A percentile compares a stretch with the other conserved stretches of the same genome.
Conservation (phyloP, 768 basidiomycete genomes). For the Termitomyces sp. region DNA sequence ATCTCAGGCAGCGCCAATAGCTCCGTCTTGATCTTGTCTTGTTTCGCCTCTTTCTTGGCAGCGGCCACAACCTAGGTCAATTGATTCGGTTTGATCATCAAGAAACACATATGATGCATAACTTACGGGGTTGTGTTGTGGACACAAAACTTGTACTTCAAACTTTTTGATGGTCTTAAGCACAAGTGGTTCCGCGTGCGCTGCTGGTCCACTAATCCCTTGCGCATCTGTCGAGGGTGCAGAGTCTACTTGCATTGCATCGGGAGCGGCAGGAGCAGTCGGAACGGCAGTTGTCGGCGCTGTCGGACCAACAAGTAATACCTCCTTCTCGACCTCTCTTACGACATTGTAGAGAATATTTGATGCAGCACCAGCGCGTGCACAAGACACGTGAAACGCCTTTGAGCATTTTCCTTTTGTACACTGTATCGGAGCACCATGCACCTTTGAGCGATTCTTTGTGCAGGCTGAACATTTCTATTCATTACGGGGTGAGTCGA, state of each 20-base stretch:
- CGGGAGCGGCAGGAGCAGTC: not conserved
- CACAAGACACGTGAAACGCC: constrained; percentile 93
- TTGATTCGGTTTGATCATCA: not conserved
- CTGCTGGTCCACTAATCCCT: not conserved
- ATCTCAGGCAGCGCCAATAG: constrained; percentile 66
- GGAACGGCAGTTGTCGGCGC: constrained; percentile 9
- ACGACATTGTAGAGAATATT: constrained; percentile 58
- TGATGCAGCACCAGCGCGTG: constrained; percentile 46
- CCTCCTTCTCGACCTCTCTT: constrained; percentile 78
- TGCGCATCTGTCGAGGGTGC: not conserved
- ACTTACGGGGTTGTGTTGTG: constrained; percentile 88
- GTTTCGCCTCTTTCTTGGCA: constrained; percentile 68
- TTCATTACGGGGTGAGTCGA: not conserved
- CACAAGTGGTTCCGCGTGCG: constrained; percentile 23
- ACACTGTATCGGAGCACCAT: constrained; percentile 87
- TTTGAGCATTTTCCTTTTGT: constrained; percentile 91
- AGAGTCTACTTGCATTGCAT: constrained; percentile 30
- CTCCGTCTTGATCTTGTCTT: constrained; percentile 67
- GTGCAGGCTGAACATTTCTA: constrained; percentile 90
- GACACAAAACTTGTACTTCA: constrained; percentile 73
- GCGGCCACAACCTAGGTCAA: constrained; percentile 60
- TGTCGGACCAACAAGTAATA: constrained; percentile 52
- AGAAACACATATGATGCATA: not conserved
- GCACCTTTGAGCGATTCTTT: constrained; percentile 59
- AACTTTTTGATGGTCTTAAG: constrained; percentile 71